Conservation (phyloP, 495 filamentous ascomycete genomes). For the Penicillium longicatenatum region DNA sequence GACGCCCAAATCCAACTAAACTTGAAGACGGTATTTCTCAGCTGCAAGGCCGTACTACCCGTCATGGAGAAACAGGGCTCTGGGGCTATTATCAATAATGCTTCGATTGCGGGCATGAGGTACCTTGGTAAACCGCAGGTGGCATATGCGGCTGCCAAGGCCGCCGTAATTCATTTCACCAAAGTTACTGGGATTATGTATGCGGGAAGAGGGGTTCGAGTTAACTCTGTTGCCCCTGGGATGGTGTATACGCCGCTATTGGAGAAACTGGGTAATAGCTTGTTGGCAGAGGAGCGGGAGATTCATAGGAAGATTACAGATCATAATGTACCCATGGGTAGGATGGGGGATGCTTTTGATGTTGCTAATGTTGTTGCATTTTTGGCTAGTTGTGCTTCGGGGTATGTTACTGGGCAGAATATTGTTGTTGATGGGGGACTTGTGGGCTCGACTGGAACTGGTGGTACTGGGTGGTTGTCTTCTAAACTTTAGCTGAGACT, state of each 20-base stretch:
- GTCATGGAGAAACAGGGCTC: conserved; percentile 50
- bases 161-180: conserved; percentile 46
- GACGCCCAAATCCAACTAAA: conserved; percentile 50
- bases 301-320: conserved; percentile 15
- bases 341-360: conserved; percentile 25
- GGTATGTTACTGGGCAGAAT: conserved; percentile 20
- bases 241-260: conserved; percentile 45
- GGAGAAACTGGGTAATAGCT: conserved; percentile 19
- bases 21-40: conserved; percentile 52
- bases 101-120: conserved; percentile 45
- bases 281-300: conserved; percentile 13
- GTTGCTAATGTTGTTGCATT: conserved; percentile 19
- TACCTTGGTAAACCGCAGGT: conserved; percentile 53
- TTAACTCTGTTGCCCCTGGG: conserved; percentile 54
- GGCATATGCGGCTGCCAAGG: conserved; percentile 52
- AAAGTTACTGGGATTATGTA: conserved; percentile 51
- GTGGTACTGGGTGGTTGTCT: background rate
- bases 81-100: conserved; percentile 45
- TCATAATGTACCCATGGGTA: conserved; percentile 19
- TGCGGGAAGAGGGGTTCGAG: conserved; percentile 42
- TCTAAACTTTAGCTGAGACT: background rate
- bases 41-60: conserved; percentile 40
- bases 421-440: conserved; percentile 20
- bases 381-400: conserved; percentile 13
- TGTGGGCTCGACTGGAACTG: conserved; percentile 27